Conservation (phyloP, 192 early-diverging fungal species). For the Piromyces finnis region DNA sequence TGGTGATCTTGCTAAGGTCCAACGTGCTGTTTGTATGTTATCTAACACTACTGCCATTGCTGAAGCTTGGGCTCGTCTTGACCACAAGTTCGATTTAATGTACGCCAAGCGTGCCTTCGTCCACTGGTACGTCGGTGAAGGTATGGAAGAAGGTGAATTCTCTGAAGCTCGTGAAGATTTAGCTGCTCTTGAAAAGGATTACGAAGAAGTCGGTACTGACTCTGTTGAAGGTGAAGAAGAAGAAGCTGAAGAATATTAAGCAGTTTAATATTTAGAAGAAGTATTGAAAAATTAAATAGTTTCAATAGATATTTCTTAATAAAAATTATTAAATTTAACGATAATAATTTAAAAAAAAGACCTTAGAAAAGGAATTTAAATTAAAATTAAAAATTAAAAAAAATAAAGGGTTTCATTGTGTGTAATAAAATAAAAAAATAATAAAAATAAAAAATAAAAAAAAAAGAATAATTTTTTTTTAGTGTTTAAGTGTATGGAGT, state of each 20-base stretch:
- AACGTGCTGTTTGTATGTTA: slow-evolving; percentile 93
- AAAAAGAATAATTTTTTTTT: no score
- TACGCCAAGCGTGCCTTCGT: slow-evolving; percentile 99
- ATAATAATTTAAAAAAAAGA: no score
- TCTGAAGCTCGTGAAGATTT: slow-evolving; percentile 99
- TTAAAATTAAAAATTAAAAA: no score
- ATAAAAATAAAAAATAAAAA: no score
- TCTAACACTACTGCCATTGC: slow-evolving; percentile 88
- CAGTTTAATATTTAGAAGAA: not conserved
- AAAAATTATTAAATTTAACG: not conserved
- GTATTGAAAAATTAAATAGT: not conserved
- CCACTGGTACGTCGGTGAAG: slow-evolving; percentile 99
- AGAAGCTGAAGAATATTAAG: slow-evolving; percentile 28
- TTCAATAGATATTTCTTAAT: not conserved
- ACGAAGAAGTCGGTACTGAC: slow-evolving; percentile 98
- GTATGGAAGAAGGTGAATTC: slow-evolving; percentile 99
- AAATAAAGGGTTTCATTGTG: no score
- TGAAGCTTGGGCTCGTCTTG: slow-evolving; percentile 9
- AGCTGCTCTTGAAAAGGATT: slow-evolving; percentile 99
- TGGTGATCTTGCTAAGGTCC: slow-evolving; percentile 89
- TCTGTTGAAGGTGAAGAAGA: slow-evolving; percentile 73
- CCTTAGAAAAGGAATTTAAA: no score
- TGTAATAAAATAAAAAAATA: no score
- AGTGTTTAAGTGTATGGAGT: no score
- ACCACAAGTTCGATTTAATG: slow-evolving; percentile 10